These are phyloP conservation scores for Mallotus repandus DNA, from an alignment of 441 rosid species.

Conservation along the genomic window DNA sequence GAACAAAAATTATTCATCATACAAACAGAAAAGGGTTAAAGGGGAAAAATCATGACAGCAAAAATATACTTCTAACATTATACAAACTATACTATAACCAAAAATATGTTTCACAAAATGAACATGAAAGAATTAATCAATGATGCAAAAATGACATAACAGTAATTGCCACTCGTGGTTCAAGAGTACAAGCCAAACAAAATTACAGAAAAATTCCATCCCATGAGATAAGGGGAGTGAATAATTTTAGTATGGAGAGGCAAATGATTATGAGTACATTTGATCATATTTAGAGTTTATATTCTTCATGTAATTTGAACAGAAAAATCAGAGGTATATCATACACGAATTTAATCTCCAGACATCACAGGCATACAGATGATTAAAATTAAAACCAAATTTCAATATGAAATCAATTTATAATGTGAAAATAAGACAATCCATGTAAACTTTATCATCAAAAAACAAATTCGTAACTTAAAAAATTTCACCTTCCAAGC, in stretches of 20 bases:
- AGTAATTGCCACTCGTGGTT: neutral
- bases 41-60: neutral
- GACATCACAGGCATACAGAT: neutral
- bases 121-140: neutral
- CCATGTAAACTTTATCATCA: neutral
- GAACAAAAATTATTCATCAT: neutral
- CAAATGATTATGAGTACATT: neutral
- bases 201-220: neutral
- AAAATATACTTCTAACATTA: neutral
- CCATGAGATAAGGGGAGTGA: neutral
- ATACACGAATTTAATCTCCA: neutral
- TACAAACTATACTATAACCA: too few species aligned
- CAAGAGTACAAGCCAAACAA: neutral
- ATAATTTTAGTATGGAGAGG: neutral
- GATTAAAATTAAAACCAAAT: neutral
- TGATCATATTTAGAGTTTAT: too few species aligned
- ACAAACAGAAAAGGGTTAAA: neutral
- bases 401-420: neutral
- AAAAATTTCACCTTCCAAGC: conserved; percentile 54
- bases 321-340: too few species aligned
- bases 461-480: neutral
- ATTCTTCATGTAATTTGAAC: too few species aligned
- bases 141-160: neutral
- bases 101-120: neutral
- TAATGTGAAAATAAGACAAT: neutral